Conservation (phyloP, 352 stramenopile genomes). For the Globisporangium polare region DNA sequence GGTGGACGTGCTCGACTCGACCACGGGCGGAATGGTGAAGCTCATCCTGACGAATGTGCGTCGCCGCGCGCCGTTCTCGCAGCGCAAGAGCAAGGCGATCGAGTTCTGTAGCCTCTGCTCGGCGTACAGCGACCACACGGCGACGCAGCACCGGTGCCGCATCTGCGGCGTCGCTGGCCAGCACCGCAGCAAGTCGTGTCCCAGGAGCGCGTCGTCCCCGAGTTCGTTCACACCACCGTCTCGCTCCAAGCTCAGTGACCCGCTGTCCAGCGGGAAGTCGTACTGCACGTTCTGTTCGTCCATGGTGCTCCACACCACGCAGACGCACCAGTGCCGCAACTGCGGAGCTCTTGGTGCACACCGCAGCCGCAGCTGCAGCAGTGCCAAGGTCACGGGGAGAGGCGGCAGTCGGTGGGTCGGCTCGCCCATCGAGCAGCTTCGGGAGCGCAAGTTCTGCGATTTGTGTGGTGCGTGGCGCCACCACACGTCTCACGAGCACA, state of each 20-base stretch:
- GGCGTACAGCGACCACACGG: slow-evolving; percentile 65
- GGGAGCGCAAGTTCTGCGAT: slow-evolving; percentile 51
- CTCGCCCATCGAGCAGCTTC: slow-evolving; percentile 30
- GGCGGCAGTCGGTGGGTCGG: slow-evolving; percentile 39
- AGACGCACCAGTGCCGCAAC: slow-evolving; percentile 54
- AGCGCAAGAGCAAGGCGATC: slow-evolving; percentile 27
- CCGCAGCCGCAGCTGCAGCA: slow-evolving; percentile 46
- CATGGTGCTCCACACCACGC: slow-evolving; percentile 51
- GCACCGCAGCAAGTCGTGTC: slow-evolving; percentile 61
- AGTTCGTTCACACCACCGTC: slow-evolving; percentile 14
- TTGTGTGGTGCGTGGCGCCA: slow-evolving; percentile 47
- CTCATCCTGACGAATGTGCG: slow-evolving; percentile 68
- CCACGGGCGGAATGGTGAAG: slow-evolving; percentile 72
- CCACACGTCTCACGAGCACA: slow-evolving; percentile 58
- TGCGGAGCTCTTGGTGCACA: slow-evolving; percentile 51
- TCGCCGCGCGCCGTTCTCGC: slow-evolving; percentile 37
- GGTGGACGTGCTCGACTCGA: slow-evolving; percentile 72
- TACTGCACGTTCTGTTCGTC: slow-evolving; percentile 62
- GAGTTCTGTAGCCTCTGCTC: slow-evolving; percentile 72
- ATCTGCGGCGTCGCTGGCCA: slow-evolving; percentile 50
- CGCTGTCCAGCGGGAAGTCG: slow-evolving; percentile 22
- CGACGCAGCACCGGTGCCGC: slow-evolving; percentile 56
- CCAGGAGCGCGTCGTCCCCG: slow-evolving; percentile 20
- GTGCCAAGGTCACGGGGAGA: slow-evolving; percentile 17
- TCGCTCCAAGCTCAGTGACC: slow-evolving; percentile 7